Evolutionary conservation across 1,284 basidiomycete species (phyloP), one percentile per base, ranked within the genome.

Genomic region (Moesziomyces sp.): DNA sequence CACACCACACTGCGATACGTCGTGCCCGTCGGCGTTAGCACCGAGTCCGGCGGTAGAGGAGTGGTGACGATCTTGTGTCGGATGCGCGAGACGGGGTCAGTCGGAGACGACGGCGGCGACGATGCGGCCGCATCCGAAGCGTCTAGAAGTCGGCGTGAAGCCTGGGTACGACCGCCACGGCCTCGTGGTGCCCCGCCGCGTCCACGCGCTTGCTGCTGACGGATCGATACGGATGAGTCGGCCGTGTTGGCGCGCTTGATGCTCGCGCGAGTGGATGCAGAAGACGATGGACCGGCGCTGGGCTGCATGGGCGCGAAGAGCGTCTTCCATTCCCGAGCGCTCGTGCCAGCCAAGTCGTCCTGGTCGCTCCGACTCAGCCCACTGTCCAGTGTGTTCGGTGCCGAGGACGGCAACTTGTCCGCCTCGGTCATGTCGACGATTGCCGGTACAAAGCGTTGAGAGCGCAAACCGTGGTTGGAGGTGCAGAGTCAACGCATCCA

Each of bases 1-100:
- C 79, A 81, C 2, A 76, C 63, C 2, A 79, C 46, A 16, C 59
- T 59, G 28, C 76, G 63, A 43, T 74, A 75, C 13, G 60, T 68
- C 2, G 60, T 59, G 2, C 40, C 46, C 0, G 68, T 68, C 7
- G 67, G 52, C 0, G 67, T 60, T 14, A 64, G 52, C 21, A 54
- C 23, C 6, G 34, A 34, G 30, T 75, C 73, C 6, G 55, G 51
- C 9, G 73, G 73, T 4, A 75, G 47, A 7, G 63, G 63, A 1
- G 58, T 64, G 24, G 73, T 70, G 19, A 75, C 46, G 46, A 75
- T 67, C 35, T 52, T 63, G 19, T 74, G 62, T 0, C 72, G 51
- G 24, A 74, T 74, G 1, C 50, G 58, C 8, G 58, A 65, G 46
- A 74, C 47, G 0, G 63, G 38, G 19, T 72, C 59, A n/a, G 60